Percentiles rank a stretch among this genome's conserved stretches.
These are phyloP conservation scores for Stemphylium beticola DNA, from an alignment of 2,329 filamentous ascomycete species.

Conservation along the genomic window DNA sequence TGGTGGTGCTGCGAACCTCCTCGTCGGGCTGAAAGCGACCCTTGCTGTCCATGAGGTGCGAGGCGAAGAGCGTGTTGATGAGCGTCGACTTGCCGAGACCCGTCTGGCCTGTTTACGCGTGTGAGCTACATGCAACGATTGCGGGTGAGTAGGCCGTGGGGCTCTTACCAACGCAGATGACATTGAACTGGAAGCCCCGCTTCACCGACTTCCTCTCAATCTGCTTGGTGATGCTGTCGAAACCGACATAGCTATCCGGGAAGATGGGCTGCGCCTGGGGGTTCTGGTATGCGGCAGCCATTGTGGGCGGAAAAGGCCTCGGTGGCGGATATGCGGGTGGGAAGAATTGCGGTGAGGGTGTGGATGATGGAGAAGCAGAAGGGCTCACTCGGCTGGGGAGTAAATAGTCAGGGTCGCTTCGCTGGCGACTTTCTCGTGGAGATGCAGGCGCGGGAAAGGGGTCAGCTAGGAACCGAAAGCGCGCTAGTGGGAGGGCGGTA, in stretches of 20 bases:
- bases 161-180: constrained; percentile 95
- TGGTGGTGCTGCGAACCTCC: constrained; percentile 91
- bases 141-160: not conserved
- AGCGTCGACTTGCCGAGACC: constrained; percentile 98
- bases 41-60: constrained; percentile 98
- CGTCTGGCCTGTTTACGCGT: constrained; percentile 76
- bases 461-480: constrained; percentile 48
- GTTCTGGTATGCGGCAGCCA: constrained; percentile 72
- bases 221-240: constrained; percentile 99
- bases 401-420: constrained; percentile 43
- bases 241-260: constrained; percentile 98
- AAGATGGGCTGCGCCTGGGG: constrained; percentile 67
- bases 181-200: constrained; percentile 99
- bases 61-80: constrained; percentile 99
- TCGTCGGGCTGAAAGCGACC: constrained; percentile 92
- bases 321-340: constrained; percentile 17
- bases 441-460: constrained; percentile 48
- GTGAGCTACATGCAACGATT: constrained; percentile 7
- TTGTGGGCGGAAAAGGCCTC: constrained; percentile 49
- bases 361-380: constrained; percentile 18
- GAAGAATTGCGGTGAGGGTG: constrained; percentile 16
- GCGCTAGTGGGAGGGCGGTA: constrained; percentile 37
- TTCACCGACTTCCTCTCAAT: constrained; percentile 99
- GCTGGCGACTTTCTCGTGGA: constrained; percentile 47
- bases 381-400: constrained; percentile 22